A percentile compares a stretch with the other conserved stretches of the same genome.
Evolutionary conservation across 352 stramenopile genomes (phyloP).

Genomic region (Achlya hypogyna): DNA sequence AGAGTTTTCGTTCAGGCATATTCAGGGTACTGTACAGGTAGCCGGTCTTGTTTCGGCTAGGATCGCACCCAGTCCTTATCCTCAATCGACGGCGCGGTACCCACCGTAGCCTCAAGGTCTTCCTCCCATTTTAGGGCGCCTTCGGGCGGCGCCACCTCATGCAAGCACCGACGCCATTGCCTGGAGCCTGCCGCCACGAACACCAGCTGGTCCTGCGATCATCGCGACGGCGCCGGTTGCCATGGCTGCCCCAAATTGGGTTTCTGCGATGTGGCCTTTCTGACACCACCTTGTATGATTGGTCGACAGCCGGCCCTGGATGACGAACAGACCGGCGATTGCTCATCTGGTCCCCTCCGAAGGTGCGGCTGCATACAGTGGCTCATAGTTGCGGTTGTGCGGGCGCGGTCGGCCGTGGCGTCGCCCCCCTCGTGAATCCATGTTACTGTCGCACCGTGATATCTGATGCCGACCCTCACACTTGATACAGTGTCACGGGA

Average conservation of each 20-base stretch:
- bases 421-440: neutral
- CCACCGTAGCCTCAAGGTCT: no score
- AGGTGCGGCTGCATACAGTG: no score
- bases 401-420: neutral
- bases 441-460: conserved; percentile 6
- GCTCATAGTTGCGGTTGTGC: neutral
- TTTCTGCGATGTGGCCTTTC: no score
- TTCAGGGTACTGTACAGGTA: neutral
- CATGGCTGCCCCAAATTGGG: no score
- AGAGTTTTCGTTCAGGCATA: neutral
- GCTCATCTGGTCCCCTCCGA: no score
- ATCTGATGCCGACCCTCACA: neutral
- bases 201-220: neutral
- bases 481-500: neutral
- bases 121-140: neutral
- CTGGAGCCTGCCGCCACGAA: no score
- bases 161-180: neutral
- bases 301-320: no score
- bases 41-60: neutral
- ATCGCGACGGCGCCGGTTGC: no score
- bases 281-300: no score
- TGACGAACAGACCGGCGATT: no score
- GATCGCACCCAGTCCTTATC: no score
- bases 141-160: neutral
- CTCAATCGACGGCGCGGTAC: no score